Percentiles rank a stretch among this genome's conserved stretches.
Conservation (phyloP, 495 filamentous ascomycete species). For the Penicillium taxi region DNA sequence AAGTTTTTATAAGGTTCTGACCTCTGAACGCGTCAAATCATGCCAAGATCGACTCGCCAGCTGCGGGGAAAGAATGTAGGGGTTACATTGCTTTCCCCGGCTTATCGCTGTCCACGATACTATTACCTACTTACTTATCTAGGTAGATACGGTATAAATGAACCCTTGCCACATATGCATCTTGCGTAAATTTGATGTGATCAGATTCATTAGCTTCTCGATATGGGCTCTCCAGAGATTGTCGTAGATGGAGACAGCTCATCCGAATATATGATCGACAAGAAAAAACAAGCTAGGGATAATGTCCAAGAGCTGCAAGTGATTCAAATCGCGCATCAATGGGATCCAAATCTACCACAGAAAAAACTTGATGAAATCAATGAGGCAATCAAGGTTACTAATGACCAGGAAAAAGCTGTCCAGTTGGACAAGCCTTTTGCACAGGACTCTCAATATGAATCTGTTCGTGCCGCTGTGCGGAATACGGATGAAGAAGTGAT, state of each 20-base stretch:
- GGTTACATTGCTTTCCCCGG: conserved; percentile 2
- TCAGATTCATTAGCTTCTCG: too few species aligned
- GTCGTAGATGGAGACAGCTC: neutral
- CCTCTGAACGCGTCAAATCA: too few species aligned
- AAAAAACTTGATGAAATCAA: conserved; percentile 15
- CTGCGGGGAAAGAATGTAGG: conserved; percentile 3
- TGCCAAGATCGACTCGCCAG: neutral
- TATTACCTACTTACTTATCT: too few species aligned
- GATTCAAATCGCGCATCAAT: conserved; percentile 11
- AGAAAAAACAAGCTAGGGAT: conserved; percentile 1
- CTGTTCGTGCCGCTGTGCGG: conserved; percentile 16
- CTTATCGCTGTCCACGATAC: too few species aligned
- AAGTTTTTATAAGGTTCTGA: too few species aligned
- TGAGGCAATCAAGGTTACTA: conserved; percentile 4
- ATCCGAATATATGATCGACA: neutral
- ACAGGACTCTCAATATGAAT: conserved; percentile 17
- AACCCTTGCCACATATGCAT: too few species aligned
- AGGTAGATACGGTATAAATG: too few species aligned
- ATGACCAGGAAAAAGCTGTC: conserved; percentile 14
- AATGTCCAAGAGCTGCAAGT: conserved; percentile 7
- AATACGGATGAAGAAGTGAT: conserved; percentile 14
- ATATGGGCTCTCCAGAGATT: too few species aligned
- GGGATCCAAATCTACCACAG: conserved; percentile 16
- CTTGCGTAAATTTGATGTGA: too few species aligned
- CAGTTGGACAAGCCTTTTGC: conserved; percentile 10